Evolutionary conservation across 805 yeast species (phyloP).

Genomic region (Starmerella bacillaris): DNA sequence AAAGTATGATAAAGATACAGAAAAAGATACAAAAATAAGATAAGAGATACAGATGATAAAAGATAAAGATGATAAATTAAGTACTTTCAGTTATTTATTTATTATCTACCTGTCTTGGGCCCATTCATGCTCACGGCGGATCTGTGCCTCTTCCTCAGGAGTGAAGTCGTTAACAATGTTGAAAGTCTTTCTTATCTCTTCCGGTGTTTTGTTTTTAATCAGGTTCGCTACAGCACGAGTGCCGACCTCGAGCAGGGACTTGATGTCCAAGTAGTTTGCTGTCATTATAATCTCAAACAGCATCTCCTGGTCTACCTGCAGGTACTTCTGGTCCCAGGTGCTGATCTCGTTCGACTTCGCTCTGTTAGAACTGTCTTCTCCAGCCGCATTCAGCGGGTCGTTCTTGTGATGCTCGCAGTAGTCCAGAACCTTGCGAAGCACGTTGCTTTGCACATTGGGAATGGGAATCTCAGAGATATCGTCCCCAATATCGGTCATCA

Average conservation of each 20-base stretch:
- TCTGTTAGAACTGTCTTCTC: conserved; percentile 37
- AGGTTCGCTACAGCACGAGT: conserved; percentile 34
- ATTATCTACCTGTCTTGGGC: conserved; percentile 24
- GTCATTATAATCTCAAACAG: conserved; percentile 32
- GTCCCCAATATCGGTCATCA: conserved; percentile 56
- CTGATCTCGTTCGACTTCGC: conserved; percentile 74
- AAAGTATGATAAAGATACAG: no score
- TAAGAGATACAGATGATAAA: no score
- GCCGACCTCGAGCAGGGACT: conserved; percentile 30
- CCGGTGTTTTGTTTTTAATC: conserved; percentile 31
- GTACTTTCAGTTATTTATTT: no score
- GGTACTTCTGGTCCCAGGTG: conserved; percentile 88
- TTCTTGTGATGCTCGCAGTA: conserved; percentile 88
- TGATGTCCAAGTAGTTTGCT: conserved; percentile 31
- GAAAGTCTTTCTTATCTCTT: conserved; percentile 30
- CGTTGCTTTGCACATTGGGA: conserved; percentile 52
- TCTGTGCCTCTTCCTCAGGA: conserved; percentile 32
- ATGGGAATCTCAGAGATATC: conserved; percentile 63
- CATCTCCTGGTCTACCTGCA: conserved; percentile 68
- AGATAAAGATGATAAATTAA: no score
- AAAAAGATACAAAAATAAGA: no score
- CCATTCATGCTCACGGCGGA: conserved; percentile 31
- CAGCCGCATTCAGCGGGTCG: conserved; percentile 53
- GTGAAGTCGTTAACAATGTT: conserved; percentile 31
- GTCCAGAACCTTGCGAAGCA: conserved; percentile 76